Base-by-base conservation (phyloP, 208 protist species). In the Novymonas esmeraldas region DNA sequence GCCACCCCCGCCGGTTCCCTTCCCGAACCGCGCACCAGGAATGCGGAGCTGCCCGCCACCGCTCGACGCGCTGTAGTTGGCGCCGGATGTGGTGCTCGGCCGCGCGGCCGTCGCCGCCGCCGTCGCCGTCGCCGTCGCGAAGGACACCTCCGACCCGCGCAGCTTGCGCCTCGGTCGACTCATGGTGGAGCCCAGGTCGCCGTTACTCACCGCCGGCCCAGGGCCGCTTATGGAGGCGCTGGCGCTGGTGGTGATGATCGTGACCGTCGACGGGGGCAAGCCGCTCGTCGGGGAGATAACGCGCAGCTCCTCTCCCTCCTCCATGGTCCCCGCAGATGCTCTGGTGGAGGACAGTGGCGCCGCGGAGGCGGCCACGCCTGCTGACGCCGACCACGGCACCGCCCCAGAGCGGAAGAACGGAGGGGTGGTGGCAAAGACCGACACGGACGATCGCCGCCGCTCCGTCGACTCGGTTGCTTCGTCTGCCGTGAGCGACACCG, bases 91-190 rank as follows among this genome's bases (percentile, higher is more conserved):
- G 7, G 26, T 6, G 31, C 2, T 7, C 20, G 39, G 26, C 22
- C 5, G 2, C 14, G 26, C 39, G 1, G 22, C 33, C 20, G 1
- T 28, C 7, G 26, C 26, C 38, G 14, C 24, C 14, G 11, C 39
- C 2, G 24, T 48, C 16, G 39, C 4, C 2, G 36, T 5, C 5
- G 14, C 24, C 10, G 22, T 22, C 3, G 26, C 2, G 9, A 61
- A 61, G 11, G 56, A 61, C 4, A 33, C 39, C 56, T 49, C 56
- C 38, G 39, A 29, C 39, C 46, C 31, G 56, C 56, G 4, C n/a
- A 10, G 39, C 20, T 61, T 61, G 39, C 14, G 26, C 38, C 39
- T 16, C 22, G 39, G 33, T 6, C 56, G 39, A 3, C 38, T 20
- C 26, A 3, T 13, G 16, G 31, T 39, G 16, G 33, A 7, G 36